Percentiles rank a stretch among this genome's conserved stretches.
Conservation (phyloP, 805 yeast species). For the Candida krabiensis region DNA sequence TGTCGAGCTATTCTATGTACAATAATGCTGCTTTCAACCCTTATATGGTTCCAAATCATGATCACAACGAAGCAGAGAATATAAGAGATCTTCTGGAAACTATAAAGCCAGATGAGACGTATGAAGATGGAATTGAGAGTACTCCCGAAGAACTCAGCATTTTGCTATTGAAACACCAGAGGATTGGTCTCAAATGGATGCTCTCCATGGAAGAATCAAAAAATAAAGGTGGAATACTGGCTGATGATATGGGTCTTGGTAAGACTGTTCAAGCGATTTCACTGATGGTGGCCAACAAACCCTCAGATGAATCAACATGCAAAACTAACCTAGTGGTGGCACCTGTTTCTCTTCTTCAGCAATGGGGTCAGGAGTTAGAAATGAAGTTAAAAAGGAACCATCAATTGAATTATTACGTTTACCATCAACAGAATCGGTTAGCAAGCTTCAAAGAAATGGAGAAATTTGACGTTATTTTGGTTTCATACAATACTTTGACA, state of each 20-base stretch:
- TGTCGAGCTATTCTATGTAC: no score
- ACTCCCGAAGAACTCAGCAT: constrained; percentile 69
- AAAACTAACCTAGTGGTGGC: constrained; percentile 79
- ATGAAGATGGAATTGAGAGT: constrained; percentile 47
- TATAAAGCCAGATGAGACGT: constrained; percentile 51
- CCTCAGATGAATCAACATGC: constrained; percentile 28
- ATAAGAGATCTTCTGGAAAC: constrained; percentile 44
- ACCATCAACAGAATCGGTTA: constrained; percentile 50
- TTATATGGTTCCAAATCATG: constrained; percentile 7
- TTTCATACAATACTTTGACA: constrained; percentile 78
- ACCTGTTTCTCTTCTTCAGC: constrained; percentile 82
- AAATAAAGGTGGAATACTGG: constrained; percentile 66
- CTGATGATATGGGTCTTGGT: constrained; percentile 85
- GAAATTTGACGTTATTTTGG: constrained; percentile 69
- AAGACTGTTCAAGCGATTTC: constrained; percentile 72
- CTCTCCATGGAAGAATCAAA: constrained; percentile 61
- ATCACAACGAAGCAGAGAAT: constrained; percentile 21
- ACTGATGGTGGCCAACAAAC: constrained; percentile 48
- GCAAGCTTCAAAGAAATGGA: constrained; percentile 46
- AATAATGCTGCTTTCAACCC: constrained; percentile 13
- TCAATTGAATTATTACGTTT: constrained; percentile 53
- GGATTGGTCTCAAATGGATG: constrained; percentile 83
- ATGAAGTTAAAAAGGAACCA: constrained; percentile 54
- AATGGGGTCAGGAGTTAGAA: constrained; percentile 80
- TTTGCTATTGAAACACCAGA: constrained; percentile 60